Base-by-base conservation (phyloP, 2,329 filamentous ascomycete species). In the Epichloe baconii region DNA sequence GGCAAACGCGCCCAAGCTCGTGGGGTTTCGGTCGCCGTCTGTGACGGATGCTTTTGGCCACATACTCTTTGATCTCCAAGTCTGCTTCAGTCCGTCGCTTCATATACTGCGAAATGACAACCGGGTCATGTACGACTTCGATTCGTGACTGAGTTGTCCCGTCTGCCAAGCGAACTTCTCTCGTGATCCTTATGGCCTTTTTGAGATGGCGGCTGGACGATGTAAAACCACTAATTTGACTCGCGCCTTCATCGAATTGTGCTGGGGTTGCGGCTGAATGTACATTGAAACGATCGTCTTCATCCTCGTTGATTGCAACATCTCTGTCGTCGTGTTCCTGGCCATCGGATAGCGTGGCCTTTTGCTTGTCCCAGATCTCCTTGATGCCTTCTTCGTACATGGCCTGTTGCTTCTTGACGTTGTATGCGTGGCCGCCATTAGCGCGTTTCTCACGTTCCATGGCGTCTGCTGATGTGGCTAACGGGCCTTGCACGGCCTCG, bases 351-450 rank as follows among this genome's bases (percentile, higher is more conserved):
- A 97, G 74, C 49, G 85, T 91, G 14, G 78, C 71, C 66, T 85
- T 85, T 66, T 97, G 91, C 57, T 85, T 83, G 54, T 88, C 83
- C 93, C 93, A 98, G 54, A 97, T 96, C 54, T 87, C 82, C 51
- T 83, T 80, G 58, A 98, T 96, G 21, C 88, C 88, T 49, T 90
- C 84, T 58, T 94, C 88, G 65, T 98, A 98, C 60, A 88, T 86
- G 55, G 82, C 83, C 62, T 97, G 88, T 66, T 98, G 93, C 58
- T 87, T 84, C 63, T 91, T 93, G 54, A 98, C 93, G 57, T 98
- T 98, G 72, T 98, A 98, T 59, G 88, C 90, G 68, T 98, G 93
- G 0, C 93, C 93, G 51, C 89, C 89, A 56, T 93, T 91, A 15
- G 86, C 86, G 63, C 90, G 87, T 56, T 93, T 81, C 64, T 90